These are phyloP conservation scores for Priceomyces medius DNA, from an alignment of 805 yeast species.

Conservation along the genomic window DNA sequence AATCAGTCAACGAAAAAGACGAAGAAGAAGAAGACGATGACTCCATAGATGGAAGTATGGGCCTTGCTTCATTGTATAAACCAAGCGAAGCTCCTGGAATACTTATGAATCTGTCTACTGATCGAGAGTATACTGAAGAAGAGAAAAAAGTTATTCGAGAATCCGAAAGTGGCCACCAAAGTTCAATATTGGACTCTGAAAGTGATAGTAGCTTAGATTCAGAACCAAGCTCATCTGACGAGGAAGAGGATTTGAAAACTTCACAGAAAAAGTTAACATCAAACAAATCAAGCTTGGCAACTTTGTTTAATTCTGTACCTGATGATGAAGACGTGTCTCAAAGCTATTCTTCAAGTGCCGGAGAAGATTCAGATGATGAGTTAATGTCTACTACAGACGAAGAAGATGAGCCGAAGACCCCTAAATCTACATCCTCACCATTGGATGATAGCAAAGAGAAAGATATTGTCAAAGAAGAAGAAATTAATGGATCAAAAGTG, in stretches of 20 bases:
- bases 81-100: constrained; percentile 9
- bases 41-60: constrained; percentile 11
- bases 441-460: constrained; percentile 8
- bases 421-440: constrained; percentile 12
- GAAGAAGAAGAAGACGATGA: constrained; percentile 12
- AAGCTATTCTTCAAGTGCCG: constrained; percentile 17
- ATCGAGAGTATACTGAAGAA: constrained; percentile 31
- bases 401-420: constrained; percentile 36
- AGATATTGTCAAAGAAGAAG: constrained; percentile 23
- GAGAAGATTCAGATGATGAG: constrained; percentile 17
- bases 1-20: constrained; percentile 7
- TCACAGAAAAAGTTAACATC: constrained; percentile 14
- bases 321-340: constrained; percentile 18
- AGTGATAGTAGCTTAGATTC: constrained; percentile 16
- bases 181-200: constrained; percentile 8
- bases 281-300: constrained; percentile 15
- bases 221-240: constrained; percentile 15
- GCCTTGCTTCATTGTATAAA: constrained; percentile 33
- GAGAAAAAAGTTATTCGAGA: constrained; percentile 30
- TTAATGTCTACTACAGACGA: constrained; percentile 21
- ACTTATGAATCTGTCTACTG: constrained; percentile 14
- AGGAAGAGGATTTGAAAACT: constrained; percentile 9
- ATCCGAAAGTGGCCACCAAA: neutral
- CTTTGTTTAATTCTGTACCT: constrained; percentile 11
- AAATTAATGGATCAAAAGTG: constrained; percentile 42